phyloP scores from a whole-genome alignment of 2,329 filamentous ascomycete genomes.

The Phoma sp. region DNA sequence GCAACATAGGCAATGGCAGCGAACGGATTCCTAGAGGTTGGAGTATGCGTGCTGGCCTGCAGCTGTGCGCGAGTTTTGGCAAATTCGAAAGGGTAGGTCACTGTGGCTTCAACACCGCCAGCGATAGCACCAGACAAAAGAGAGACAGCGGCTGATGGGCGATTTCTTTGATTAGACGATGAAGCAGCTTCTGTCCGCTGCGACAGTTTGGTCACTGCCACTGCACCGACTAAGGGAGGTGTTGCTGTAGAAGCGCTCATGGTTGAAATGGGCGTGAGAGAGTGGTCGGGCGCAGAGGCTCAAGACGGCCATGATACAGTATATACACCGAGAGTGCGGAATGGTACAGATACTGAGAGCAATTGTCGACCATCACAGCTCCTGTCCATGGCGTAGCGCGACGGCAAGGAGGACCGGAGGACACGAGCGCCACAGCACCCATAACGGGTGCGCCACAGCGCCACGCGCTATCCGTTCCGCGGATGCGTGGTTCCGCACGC shows the following conservation, averaged over 20 bases:
- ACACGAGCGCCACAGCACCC: no score
- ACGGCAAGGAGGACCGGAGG: no score
- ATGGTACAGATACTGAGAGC: no score
- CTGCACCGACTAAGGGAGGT: neutral
- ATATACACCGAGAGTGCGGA: neutral
- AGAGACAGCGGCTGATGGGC: conserved; percentile 40
- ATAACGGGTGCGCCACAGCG: no score
- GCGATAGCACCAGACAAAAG: conserved; percentile 60
- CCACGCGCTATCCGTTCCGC: no score
- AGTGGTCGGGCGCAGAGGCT: neutral
- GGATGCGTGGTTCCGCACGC: neutral
- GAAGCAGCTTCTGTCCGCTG: neutral
- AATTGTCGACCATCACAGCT: neutral
- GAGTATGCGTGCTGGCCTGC: conserved; percentile 8
- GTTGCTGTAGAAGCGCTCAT: neutral
- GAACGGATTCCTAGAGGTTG: conserved; percentile 31
- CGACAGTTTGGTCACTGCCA: neutral
- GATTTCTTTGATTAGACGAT: conserved; percentile 2
- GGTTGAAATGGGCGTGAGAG: neutral
- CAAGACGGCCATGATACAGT: neutral
- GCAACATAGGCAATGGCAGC: conserved; percentile 28
- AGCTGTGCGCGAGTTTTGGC: conserved; percentile 45
- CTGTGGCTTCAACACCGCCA: conserved; percentile 60
- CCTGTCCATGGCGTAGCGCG: neutral
- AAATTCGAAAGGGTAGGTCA: conserved; percentile 53